A percentile compares a stretch with the other conserved stretches of the same genome.
These are phyloP conservation scores for Diaporthe australafricana DNA, from an alignment of 2,329 filamentous ascomycete species.

Conservation along the genomic window DNA sequence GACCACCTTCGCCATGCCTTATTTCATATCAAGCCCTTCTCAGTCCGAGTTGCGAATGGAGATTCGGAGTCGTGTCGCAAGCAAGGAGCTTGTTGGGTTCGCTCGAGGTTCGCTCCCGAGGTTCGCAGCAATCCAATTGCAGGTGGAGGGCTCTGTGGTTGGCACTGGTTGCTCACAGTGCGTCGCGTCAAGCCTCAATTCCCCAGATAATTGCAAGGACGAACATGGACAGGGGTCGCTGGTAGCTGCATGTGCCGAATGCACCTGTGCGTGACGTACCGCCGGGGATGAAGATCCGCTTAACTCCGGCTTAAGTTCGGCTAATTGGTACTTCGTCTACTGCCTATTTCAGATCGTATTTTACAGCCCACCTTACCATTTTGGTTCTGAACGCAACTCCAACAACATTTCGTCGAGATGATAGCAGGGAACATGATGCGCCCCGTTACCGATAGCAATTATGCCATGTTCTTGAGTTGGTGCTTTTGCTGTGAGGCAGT, in stretches of 20 bases:
- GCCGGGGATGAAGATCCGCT: not conserved
- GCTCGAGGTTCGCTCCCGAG: not conserved
- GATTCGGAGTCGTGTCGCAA: not conserved
- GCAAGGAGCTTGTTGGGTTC: not conserved
- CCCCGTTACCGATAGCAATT: no score
- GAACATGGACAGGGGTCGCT: conserved; percentile 24
- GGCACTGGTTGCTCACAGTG: not conserved
- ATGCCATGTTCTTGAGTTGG: no score
- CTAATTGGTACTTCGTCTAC: not conserved
- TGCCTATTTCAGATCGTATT: no score
- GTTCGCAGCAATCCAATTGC: not conserved
- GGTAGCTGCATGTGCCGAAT: conserved; percentile 14
- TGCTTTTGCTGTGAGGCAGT: no score
- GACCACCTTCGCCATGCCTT: conserved; percentile 30
- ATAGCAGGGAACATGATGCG: no score
- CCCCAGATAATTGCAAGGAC: conserved; percentile 7
- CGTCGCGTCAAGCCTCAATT: conserved; percentile 12
- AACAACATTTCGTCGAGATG: no score
- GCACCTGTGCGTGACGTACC: conserved; percentile 23
- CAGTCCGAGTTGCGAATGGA: not conserved
- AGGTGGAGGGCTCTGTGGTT: no score
- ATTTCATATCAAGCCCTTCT: conserved; percentile 10
- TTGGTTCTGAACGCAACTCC: not conserved
- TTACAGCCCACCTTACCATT: no score
- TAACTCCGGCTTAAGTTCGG: not conserved